Conservation (phyloP, 2,329 filamentous ascomycete genomes). For the Aureobasidium sp. region DNA sequence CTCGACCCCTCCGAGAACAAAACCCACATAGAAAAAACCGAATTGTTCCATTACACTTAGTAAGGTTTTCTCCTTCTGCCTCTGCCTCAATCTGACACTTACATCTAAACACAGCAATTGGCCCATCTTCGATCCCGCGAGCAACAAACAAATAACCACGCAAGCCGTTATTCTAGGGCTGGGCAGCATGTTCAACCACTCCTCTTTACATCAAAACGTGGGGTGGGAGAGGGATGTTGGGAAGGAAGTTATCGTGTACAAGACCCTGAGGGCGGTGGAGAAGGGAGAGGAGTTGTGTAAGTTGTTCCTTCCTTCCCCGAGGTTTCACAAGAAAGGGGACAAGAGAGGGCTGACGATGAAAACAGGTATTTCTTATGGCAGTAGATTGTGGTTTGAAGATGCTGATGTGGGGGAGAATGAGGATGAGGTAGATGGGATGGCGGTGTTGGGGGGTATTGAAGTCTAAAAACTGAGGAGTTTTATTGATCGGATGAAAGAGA, state of each 20-base stretch:
- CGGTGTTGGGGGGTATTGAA: constrained; percentile 25
- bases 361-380: constrained; percentile 38
- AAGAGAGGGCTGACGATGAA: too few species aligned
- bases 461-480: too few species aligned
- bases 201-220: constrained; percentile 43
- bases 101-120: constrained; percentile 36
- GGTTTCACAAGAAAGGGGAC: too few species aligned
- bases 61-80: constrained; percentile 30
- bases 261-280: constrained; percentile 39
- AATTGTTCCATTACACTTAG: constrained; percentile 50
- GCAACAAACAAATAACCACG: constrained; percentile 18
- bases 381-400: constrained; percentile 39
- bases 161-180: constrained; percentile 48
- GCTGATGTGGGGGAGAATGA: constrained; percentile 23
- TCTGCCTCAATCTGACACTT: too few species aligned
- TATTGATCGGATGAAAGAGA: background rate
- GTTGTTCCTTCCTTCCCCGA: too few species aligned
- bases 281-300: constrained; percentile 45
- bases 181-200: constrained; percentile 52
- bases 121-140: constrained; percentile 20
- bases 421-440: constrained; percentile 26
- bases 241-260: constrained; percentile 40
- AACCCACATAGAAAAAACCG: constrained; percentile 41
- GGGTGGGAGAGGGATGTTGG: constrained; percentile 44
- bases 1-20: constrained; percentile 40